Conservation (phyloP, 139 green algal genomes). For the Closterium sp. region DNA sequence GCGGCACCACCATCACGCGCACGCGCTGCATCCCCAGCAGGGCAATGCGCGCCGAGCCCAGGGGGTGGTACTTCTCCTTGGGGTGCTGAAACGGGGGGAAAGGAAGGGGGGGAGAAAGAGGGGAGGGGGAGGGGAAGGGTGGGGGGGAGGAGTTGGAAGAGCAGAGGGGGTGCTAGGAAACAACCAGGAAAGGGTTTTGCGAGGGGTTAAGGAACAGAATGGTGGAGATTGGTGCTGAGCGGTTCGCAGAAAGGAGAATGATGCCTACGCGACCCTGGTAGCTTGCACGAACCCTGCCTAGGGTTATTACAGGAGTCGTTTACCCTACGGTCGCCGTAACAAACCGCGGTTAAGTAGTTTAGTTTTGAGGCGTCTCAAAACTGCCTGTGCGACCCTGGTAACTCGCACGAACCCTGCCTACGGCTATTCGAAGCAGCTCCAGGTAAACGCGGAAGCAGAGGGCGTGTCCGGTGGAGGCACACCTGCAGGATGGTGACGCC, state of each 20-base stretch:
- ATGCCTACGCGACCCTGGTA: no score
- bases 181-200: not conserved
- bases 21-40: slow-evolving; percentile 26
- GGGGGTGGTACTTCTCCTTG: slow-evolving; percentile 33
- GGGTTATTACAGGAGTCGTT: no score
- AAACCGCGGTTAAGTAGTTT: not conserved
- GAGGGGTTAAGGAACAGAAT: not conserved
- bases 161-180: not conserved
- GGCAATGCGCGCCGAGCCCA: slow-evolving; percentile 29
- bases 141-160: not conserved
- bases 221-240: not conserved
- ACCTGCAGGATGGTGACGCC: slow-evolving; percentile 25
- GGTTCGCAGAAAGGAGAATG: not conserved
- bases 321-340: not conserved
- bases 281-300: no score
- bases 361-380: no score
- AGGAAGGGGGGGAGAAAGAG: not conserved
- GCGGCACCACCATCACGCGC: slow-evolving; percentile 29
- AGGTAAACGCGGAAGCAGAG: not conserved
- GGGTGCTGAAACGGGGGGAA: slow-evolving; percentile 6
- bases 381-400: no score
- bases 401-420: no score
- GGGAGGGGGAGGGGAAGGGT: not conserved
- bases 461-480: not conserved
- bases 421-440: not conserved